A percentile compares a stretch with the other conserved stretches of the same genome.
Evolutionary conservation across 257 asterid genomes (phyloP).

Genomic region (Solanum bulbocastanum): DNA sequence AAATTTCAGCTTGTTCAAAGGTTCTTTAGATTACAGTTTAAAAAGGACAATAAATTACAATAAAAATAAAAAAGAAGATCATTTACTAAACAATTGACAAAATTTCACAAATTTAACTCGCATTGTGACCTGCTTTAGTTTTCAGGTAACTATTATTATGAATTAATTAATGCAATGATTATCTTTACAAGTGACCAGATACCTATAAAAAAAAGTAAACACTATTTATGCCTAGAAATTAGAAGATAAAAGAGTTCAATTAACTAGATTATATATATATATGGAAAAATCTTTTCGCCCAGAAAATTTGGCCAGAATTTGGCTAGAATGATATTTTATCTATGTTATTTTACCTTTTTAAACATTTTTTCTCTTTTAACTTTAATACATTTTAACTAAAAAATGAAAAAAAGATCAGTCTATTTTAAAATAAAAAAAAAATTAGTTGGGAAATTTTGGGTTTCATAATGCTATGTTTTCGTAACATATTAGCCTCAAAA

Average conservation of each 20-base stretch:
- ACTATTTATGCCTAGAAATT: too few relatives aligned
- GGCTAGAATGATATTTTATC: too few relatives aligned
- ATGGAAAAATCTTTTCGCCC: too few relatives aligned
- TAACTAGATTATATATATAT: too few relatives aligned
- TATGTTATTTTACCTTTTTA: too few relatives aligned
- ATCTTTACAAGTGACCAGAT: neutral
- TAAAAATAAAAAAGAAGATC: too few relatives aligned
- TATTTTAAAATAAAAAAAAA: neutral
- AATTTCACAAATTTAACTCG: neutral
- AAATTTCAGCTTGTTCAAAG: neutral
- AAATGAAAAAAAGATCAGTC: too few relatives aligned
- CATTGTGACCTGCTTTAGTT: too few relatives aligned
- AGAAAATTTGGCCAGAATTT: too few relatives aligned
- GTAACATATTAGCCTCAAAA: neutral
- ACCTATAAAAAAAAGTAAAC: neutral
- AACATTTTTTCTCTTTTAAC: too few relatives aligned
- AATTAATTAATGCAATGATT: neutral
- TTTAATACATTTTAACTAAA: too few relatives aligned
- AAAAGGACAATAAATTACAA: neutral
- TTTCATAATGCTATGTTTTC: neutral
- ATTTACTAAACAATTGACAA: neutral
- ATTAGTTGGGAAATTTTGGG: neutral
- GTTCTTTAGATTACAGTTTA: neutral
- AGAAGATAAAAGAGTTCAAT: too few relatives aligned
- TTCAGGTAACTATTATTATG: neutral